These are phyloP conservation scores for Oleoguttula mirabilis DNA, from an alignment of 495 filamentous ascomycete genomes.

Conservation along the genomic window DNA sequence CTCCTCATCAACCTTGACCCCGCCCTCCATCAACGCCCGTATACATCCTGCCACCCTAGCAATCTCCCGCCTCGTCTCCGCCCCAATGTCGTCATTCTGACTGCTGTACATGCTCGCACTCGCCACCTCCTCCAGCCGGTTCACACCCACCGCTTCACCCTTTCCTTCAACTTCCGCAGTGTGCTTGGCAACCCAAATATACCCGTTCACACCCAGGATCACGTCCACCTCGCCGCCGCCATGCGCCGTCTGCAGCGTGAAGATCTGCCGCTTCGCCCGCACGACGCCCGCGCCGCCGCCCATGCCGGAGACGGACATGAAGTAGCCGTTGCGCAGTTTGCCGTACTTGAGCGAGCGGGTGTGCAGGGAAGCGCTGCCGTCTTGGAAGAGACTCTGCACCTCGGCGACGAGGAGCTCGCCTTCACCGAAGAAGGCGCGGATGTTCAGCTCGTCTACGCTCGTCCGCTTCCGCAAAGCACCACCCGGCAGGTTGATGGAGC, in stretches of 20 bases:
- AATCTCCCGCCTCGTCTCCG: slow-evolving; percentile 75
- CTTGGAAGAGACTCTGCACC: slow-evolving; percentile 67
- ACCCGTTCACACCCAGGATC: slow-evolving; percentile 87
- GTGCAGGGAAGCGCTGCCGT: slow-evolving; percentile 76
- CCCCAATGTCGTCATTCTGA: slow-evolving; percentile 71
- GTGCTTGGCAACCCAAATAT: slow-evolving; percentile 84
- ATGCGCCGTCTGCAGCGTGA: slow-evolving; percentile 56
- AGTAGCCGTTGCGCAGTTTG: slow-evolving; percentile 84
- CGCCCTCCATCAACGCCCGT: slow-evolving; percentile 64
- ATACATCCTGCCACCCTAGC: slow-evolving; percentile 68
- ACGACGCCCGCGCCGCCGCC: slow-evolving; percentile 74
- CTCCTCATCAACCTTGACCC: slow-evolving; percentile 80
- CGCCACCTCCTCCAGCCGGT: slow-evolving; percentile 69
- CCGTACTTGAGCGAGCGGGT: slow-evolving; percentile 85
- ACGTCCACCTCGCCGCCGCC: slow-evolving; percentile 72
- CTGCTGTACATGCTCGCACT: slow-evolving; percentile 69
- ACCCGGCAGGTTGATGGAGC: slow-evolving; percentile 85
- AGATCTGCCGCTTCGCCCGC: slow-evolving; percentile 69
- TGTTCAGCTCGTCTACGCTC: slow-evolving; percentile 88
- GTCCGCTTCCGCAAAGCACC: slow-evolving; percentile 85
- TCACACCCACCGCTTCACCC: slow-evolving; percentile 50
- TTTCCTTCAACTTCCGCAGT: slow-evolving; percentile 42
- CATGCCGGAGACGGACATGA: slow-evolving; percentile 65
- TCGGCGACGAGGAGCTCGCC: slow-evolving; percentile 90
- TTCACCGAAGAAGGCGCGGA: slow-evolving; percentile 85